Evolutionary conservation across 2,329 filamentous ascomycete species (phyloP), one percentile per base, ranked within the genome.

Genomic region (Bipolaris cookei): DNA sequence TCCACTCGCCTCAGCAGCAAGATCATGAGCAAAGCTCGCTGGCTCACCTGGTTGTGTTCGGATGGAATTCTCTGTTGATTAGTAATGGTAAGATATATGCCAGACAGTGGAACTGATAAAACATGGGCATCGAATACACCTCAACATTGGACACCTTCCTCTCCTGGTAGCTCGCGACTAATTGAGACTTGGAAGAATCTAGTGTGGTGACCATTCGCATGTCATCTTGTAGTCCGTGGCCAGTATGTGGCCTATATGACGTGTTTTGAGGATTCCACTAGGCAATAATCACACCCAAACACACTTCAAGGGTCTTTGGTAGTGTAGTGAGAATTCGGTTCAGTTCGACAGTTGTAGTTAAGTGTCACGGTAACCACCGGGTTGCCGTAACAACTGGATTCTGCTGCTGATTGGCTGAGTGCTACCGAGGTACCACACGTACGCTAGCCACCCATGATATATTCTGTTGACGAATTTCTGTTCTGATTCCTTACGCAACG

Each of bases 111-210:
- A 58, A 28, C 30, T 58, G 51, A 28, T 58, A 46, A 34, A 49
- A 54, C 51, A 58, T 50, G 11, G 55, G 55, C 28, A 42, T 58
- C 0, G 55, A 55, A 41, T 54, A 58, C 21, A 58, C 51, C 34
- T 58, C 55, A 6, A 45, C 28, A 25, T 54, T 25, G 7, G 34
- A 35, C 14, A 34, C 20, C 13, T 58, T 58, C 28, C 45, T 39
- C 14, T 55, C 37, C 45, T 51, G 55, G 25, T 58, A 58, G 23
- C 55, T 58, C 18, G 18, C 14, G n/a, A 45, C 38, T 21, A 58
- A 34, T 20, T 41, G 51, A 45, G 55, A 55, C 6, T 50, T 58
- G 23, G 25, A 23, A 20, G 56, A 42, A 11, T 46, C 25, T 11
- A 16, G 7, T 34, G 51, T 35, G 10, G 45, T 55, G 34, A 58